These are phyloP conservation scores for Begonia loranthoides DNA, from an alignment of 306 rosid species.

Conservation along the genomic window DNA sequence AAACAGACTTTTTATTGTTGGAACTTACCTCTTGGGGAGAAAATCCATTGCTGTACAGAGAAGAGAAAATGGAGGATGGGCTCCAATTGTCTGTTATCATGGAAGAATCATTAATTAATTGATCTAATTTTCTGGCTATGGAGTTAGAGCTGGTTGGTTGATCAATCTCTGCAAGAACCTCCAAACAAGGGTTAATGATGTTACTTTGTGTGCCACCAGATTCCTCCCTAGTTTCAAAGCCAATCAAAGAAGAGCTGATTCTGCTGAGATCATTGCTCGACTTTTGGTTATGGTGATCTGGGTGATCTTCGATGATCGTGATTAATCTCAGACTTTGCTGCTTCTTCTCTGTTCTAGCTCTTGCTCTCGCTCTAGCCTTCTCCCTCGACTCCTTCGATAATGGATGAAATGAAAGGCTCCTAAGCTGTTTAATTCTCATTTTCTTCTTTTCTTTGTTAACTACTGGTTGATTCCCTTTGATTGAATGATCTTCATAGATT, in stretches of 20 bases:
- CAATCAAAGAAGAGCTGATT: slow-evolving; percentile 35
- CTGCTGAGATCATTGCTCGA: slow-evolving; percentile 11
- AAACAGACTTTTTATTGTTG: slow-evolving; percentile 1
- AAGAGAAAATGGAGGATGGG: slow-evolving; percentile 30
- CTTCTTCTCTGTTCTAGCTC: slow-evolving; percentile 47
- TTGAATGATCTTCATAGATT: slow-evolving; percentile 10
- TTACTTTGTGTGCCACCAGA: slow-evolving; percentile 28
- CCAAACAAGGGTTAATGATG: slow-evolving; percentile 20
- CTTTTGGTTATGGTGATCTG: slow-evolving; percentile 6
- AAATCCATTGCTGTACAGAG: slow-evolving; percentile 22
- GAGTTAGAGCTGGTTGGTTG: slow-evolving; percentile 15
- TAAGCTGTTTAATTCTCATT: slow-evolving; percentile 12
- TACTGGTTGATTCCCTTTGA: slow-evolving; percentile 12
- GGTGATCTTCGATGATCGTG: neutral
- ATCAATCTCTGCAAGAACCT: slow-evolving; percentile 17
- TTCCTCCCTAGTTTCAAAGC: slow-evolving; percentile 39
- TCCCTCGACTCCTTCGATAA: slow-evolving; percentile 44
- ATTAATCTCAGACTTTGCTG: slow-evolving; percentile 5
- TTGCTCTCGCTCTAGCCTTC: slow-evolving; percentile 66
- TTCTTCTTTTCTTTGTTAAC: slow-evolving; percentile 6
- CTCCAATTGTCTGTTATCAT: slow-evolving; percentile 40
- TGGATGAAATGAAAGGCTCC: slow-evolving; percentile 30
- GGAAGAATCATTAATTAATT: slow-evolving; percentile 19
- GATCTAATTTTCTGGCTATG: slow-evolving; percentile 1
- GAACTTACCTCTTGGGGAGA: slow-evolving; percentile 51